A percentile compares a stretch with the other conserved stretches of the same genome.
Evolutionary conservation across 306 rosid species (phyloP).

Genomic region (Carpinus fangiana): DNA sequence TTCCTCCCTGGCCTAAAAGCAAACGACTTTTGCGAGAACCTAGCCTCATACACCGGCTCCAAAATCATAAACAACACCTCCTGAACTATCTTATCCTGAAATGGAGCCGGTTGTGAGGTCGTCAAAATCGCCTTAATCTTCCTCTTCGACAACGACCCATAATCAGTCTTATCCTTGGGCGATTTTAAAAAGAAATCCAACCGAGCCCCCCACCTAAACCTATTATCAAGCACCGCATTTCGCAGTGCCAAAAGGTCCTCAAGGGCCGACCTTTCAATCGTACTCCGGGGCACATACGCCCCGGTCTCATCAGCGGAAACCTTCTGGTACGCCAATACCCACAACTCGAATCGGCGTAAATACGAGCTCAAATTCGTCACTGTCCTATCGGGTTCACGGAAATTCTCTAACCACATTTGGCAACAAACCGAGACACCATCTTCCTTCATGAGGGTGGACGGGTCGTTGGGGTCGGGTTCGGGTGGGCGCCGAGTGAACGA

Average conservation of each 20-base stretch:
- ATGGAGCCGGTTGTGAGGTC: slow-evolving; percentile 73
- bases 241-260: slow-evolving; percentile 78
- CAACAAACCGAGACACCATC: slow-evolving; percentile 71
- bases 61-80: slow-evolving; percentile 76
- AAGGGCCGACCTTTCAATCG: slow-evolving; percentile 56
- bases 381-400: slow-evolving; percentile 61
- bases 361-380: slow-evolving; percentile 59
- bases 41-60: slow-evolving; percentile 80
- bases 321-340: slow-evolving; percentile 91
- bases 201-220: slow-evolving; percentile 86
- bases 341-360: slow-evolving; percentile 77
- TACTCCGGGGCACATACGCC: slow-evolving; percentile 65
- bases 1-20: slow-evolving; percentile 86
- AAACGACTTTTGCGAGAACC: slow-evolving; percentile 63
- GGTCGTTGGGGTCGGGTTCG: slow-evolving; percentile 63
- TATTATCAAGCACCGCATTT: slow-evolving; percentile 74
- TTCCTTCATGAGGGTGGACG: slow-evolving; percentile 60
- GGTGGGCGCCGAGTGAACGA: slow-evolving; percentile 48
- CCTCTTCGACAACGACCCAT: slow-evolving; percentile 70
- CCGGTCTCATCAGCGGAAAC: slow-evolving; percentile 83
- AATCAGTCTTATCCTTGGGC: slow-evolving; percentile 70
- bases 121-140: slow-evolving; percentile 74
- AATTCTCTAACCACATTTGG: slow-evolving; percentile 82
- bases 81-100: slow-evolving; percentile 85
- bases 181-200: slow-evolving; percentile 69